These are phyloP conservation scores for Xylaria nigripes DNA, from an alignment of 495 filamentous ascomycete genomes.

Conservation along the genomic window DNA sequence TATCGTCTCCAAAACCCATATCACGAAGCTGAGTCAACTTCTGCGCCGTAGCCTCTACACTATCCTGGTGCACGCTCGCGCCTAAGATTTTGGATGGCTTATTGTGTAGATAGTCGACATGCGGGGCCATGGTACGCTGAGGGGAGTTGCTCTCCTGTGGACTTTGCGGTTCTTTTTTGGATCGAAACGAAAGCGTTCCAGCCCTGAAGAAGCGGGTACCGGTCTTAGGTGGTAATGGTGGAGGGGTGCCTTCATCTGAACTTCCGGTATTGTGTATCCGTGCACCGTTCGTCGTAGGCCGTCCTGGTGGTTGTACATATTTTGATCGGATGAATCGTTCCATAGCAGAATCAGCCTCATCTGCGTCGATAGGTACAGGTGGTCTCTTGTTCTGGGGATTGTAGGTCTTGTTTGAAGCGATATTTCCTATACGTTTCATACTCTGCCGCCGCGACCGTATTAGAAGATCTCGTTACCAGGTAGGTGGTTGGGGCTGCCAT, in stretches of 20 bases:
- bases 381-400: conserved; percentile 79
- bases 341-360: conserved; percentile 87
- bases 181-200: conserved; percentile 59
- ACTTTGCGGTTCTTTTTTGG: conserved; percentile 35
- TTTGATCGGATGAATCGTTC: conserved; percentile 92
- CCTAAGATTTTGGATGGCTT: conserved; percentile 62
- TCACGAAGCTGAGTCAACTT: conserved; percentile 74
- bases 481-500: conserved; percentile 19
- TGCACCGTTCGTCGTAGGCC: conserved; percentile 20
- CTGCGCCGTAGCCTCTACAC: conserved; percentile 40
- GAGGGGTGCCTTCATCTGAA: conserved; percentile 53
- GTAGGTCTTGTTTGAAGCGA: conserved; percentile 72
- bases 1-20: conserved; percentile 88
- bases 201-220: conserved; percentile 69
- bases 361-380: conserved; percentile 74
- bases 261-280: conserved; percentile 38
- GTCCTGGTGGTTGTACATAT: conserved; percentile 53
- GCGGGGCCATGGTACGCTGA: neutral
- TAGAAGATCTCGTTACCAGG: conserved; percentile 1
- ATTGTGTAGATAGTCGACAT: conserved; percentile 34
- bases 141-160: conserved; percentile 18
- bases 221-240: conserved; percentile 79
- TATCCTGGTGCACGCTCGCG: conserved; percentile 45
- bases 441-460: conserved; percentile 43
- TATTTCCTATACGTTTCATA: conserved; percentile 88